Conservation (phyloP, 257 asterid species). For the Capsicum rhomboideum region DNA sequence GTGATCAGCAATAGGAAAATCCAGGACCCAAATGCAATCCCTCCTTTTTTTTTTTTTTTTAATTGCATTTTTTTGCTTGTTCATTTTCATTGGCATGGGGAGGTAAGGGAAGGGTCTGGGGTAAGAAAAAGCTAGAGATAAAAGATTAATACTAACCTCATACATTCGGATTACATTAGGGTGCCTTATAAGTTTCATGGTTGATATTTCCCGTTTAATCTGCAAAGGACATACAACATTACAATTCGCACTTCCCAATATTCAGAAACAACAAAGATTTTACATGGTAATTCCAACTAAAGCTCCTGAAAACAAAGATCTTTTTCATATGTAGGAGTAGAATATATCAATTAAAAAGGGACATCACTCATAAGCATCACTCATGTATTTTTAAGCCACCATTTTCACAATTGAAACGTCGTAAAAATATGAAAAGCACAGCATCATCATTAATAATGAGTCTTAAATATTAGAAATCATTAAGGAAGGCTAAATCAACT, state of each 20-base stretch:
- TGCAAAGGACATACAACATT: conserved; percentile 23
- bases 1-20: not conserved
- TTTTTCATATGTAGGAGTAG: not conserved
- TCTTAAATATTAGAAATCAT: not conserved
- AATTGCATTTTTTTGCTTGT: not conserved
- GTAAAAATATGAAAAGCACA: not conserved
- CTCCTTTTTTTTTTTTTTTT: not conserved
- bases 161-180: conserved; percentile 90
- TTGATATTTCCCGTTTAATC: conserved; percentile 94
- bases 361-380: not conserved
- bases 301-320: not conserved
- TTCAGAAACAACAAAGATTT: not conserved
- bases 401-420: not conserved
- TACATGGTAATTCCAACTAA: not conserved
- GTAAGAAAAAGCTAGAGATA: not conserved
- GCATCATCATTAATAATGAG: not conserved
- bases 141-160: conserved; percentile 45
- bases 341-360: not conserved
- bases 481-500: not conserved
- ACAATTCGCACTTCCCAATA: not conserved
- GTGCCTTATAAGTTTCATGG: conserved; percentile 87
- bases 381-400: not conserved
- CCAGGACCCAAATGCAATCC: not conserved
- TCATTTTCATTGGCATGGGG: not conserved
- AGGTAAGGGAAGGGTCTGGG: not conserved